Percentiles rank a stretch among this genome's conserved stretches.
Evolutionary conservation across 2,329 filamentous ascomycete species (phyloP).

Genomic region (Aspergillus versicolor): DNA sequence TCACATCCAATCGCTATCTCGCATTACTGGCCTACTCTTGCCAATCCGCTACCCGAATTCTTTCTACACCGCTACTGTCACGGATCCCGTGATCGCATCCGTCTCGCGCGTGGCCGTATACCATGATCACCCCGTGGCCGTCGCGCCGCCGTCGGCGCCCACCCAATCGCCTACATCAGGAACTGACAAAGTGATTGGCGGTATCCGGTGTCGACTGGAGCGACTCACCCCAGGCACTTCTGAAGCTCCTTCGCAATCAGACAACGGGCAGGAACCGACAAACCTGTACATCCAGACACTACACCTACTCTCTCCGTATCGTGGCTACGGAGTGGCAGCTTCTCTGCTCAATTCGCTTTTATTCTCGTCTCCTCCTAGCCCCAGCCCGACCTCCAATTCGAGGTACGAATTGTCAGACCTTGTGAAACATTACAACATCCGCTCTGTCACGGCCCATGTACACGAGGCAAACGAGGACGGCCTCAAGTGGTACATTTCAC

Average conservation of each 20-base stretch:
- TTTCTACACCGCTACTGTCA: slow-evolving; percentile 62
- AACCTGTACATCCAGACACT: slow-evolving; percentile 64
- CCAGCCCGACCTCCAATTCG: slow-evolving; percentile 7
- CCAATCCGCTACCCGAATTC: slow-evolving; percentile 61
- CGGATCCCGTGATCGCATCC: slow-evolving; percentile 52
- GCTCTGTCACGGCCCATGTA: slow-evolving; percentile 60
- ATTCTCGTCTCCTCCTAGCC: slow-evolving; percentile 19
- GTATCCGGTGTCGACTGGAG: slow-evolving; percentile 50
- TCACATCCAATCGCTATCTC: slow-evolving; percentile 56
- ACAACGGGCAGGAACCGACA: slow-evolving; percentile 24
- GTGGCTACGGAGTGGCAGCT: slow-evolving; percentile 57
- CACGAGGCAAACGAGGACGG: slow-evolving; percentile 63
- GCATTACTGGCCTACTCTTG: slow-evolving; percentile 58
- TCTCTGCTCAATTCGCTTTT: slow-evolving; percentile 51
- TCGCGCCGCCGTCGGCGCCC: slow-evolving; percentile 18
- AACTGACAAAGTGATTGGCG: slow-evolving; percentile 47
- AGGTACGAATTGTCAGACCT: slow-evolving; percentile 32
- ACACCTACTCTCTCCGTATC: slow-evolving; percentile 59
- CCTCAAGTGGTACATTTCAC: slow-evolving; percentile 59
- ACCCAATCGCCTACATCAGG: slow-evolving; percentile 21
- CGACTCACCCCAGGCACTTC: slow-evolving; percentile 22
- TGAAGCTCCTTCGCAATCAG: slow-evolving; percentile 7
- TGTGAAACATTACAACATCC: slow-evolving; percentile 51
- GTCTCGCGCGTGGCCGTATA: slow-evolving; percentile 62
- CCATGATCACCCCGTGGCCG: slow-evolving; percentile 45